Conservation (phyloP, 2,329 filamentous ascomycete genomes). For the Didymella segeticola region DNA sequence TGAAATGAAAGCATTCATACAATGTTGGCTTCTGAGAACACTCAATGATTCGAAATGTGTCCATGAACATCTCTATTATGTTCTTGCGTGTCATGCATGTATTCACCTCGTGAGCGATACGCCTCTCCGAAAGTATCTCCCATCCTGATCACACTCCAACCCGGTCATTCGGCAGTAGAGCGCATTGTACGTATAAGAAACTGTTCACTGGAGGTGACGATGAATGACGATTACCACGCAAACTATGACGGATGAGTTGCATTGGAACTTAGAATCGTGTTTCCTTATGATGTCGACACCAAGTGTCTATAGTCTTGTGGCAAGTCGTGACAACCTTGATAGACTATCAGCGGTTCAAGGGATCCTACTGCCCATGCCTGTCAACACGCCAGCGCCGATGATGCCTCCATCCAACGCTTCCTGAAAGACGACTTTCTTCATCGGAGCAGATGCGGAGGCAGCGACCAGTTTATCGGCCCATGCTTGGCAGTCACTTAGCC, state of each 20-base stretch:
- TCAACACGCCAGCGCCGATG: constrained; percentile 62
- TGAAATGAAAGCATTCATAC: constrained; percentile 36
- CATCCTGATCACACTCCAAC: too few relatives aligned
- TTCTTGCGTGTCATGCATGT: too few relatives aligned
- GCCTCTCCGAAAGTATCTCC: too few relatives aligned
- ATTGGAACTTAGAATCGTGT: too few relatives aligned
- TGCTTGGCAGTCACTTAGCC: constrained; percentile 71
- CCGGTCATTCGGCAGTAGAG: not conserved
- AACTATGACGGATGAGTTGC: too few relatives aligned
- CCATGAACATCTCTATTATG: too few relatives aligned
- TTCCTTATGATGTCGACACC: too few relatives aligned
- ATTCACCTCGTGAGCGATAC: too few relatives aligned
- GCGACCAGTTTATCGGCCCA: constrained; percentile 67
- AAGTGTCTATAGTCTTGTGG: not conserved
- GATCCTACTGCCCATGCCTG: constrained; percentile 49
- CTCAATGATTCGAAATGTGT: too few relatives aligned
- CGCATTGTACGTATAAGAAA: not conserved
- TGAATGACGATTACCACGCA: too few relatives aligned
- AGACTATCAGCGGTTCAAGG: not conserved
- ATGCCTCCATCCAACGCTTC: constrained; percentile 63
- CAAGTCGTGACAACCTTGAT: not conserved
- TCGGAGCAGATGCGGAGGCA: constrained; percentile 44
- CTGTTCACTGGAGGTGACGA: too few relatives aligned
- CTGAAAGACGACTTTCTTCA: constrained; percentile 58
- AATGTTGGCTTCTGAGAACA: not conserved